Evolutionary conservation across 768 basidiomycete species (phyloP).

Genomic region (Lepiota brunneoincarnata): DNA sequence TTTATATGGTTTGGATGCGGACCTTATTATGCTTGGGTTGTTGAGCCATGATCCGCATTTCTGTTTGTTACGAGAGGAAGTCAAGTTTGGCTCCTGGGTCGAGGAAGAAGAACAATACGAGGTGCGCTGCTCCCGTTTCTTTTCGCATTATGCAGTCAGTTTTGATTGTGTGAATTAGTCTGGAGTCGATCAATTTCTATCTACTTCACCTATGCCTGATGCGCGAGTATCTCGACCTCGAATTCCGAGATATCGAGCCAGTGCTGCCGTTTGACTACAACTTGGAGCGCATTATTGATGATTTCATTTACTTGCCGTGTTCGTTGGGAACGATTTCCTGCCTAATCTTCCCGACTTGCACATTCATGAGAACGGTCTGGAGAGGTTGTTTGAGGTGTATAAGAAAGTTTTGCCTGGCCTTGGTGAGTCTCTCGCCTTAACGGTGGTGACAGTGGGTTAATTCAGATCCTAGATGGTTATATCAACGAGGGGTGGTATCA

Average conservation of each 20-base stretch:
- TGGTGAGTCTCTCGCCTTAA: slow-evolving; percentile 35
- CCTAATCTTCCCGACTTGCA: slow-evolving; percentile 96
- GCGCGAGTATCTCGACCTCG: slow-evolving; percentile 96
- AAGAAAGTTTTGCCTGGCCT: slow-evolving; percentile 84
- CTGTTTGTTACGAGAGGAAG: slow-evolving; percentile 95
- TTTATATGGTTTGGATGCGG: slow-evolving; percentile 96
- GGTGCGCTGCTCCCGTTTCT: slow-evolving; percentile 26
- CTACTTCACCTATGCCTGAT: slow-evolving; percentile 91
- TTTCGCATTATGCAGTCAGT: background rate
- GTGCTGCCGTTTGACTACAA: slow-evolving; percentile 77
- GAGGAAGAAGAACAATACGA: slow-evolving; percentile 66
- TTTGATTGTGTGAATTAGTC: slow-evolving; percentile 21
- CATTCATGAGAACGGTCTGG: slow-evolving; percentile 95
- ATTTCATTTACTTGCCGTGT: slow-evolving; percentile 96
- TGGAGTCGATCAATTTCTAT: slow-evolving; percentile 89
- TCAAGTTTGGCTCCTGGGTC: slow-evolving; percentile 89
- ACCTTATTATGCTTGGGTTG: slow-evolving; percentile 96
- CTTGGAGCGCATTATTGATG: slow-evolving; percentile 94
- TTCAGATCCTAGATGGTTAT: slow-evolving; percentile 69
- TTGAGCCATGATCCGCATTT: slow-evolving; percentile 99
- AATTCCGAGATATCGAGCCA: slow-evolving; percentile 75
- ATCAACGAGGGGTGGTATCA: slow-evolving; percentile 86
- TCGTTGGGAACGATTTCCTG: slow-evolving; percentile 97
- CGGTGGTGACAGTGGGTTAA: background rate
- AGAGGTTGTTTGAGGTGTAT: slow-evolving; percentile 92